Base-by-base conservation (phyloP, 345 rosid genomes). In the Salix arbutifolia region DNA sequence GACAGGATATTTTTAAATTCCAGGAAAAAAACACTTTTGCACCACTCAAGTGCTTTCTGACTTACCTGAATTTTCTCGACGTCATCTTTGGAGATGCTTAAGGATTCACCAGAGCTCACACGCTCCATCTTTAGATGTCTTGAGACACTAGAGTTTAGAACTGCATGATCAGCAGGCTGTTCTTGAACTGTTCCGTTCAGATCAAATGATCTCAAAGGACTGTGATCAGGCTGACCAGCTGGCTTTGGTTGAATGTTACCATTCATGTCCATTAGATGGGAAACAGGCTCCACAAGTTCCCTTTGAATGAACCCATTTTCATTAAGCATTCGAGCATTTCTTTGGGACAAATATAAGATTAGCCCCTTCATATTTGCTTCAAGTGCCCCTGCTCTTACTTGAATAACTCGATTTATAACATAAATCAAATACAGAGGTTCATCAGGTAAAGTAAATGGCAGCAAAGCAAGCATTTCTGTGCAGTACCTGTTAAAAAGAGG, bases 361-460 rank as follows among this genome's bases (percentile, higher is more conserved):
- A 89, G 81, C 61, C 91, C 94, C 84, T 92, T 96, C 92, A 94
- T 75, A 83, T 92, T 94, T 78, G 98, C 95, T 88, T 96, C 98
- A 40, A 94, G 80, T 70, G 95, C 90, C 60, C 98, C 99, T 61
- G 94, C 94, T 77, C 99, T 89, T 67, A 94, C 95, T 87, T 94
- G 99, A 76, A 92, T 84, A 69, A 96, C 85, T 86, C 99, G 91
- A 85, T 96, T 96, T 82, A 96, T 92, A 31, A 95, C 64, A 77
- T 94, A 94, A 65, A 96, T 84, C 84, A 96, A 84, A 89, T 96
- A 92, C 75, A 96, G 97, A 3, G 99, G 99, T 78, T 96, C 99
- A 84, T 96, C 99, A n/a, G 96, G 98, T 46, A 84, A 70, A 71
- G 99, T 87, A 82, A 96, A 96, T 37, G 98, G 99, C 74, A 96